A percentile compares a stretch with the other conserved stretches of the same genome.
Evolutionary conservation across 78 protist species (phyloP).

Genomic region (Cavenderia fasciculata): DNA sequence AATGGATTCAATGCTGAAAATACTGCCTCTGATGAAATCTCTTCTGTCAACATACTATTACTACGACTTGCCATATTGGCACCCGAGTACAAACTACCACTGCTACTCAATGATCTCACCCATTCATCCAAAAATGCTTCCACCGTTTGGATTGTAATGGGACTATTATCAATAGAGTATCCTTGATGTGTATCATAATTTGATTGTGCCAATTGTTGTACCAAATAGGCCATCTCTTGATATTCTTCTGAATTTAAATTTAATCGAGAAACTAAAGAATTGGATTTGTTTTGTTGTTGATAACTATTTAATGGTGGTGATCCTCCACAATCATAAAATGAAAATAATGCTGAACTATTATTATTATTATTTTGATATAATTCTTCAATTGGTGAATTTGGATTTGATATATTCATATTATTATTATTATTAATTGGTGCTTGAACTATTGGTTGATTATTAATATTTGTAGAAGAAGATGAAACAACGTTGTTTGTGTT

Average conservation of each 20-base stretch:
- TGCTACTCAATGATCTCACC: background rate
- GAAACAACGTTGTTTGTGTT: no score
- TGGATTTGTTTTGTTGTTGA: background rate
- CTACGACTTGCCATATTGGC: background rate
- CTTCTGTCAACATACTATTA: conserved; percentile 64
- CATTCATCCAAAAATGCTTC: conserved; percentile 42
- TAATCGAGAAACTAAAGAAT: conserved; percentile 5
- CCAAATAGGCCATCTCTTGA: conserved; percentile 26
- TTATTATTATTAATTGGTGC: background rate
- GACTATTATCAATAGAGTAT: conserved; percentile 44
- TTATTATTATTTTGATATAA: no score
- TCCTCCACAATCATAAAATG: no score
- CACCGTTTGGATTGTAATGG: conserved; percentile 16
- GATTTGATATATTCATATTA: no score
- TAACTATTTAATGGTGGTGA: background rate
- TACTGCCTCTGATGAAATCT: conserved; percentile 33
- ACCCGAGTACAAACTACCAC: conserved; percentile 14
- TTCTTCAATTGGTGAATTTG: no score
- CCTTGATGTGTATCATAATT: conserved; percentile 54
- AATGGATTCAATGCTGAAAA: conserved; percentile 29
- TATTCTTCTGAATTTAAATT: conserved; percentile 1
- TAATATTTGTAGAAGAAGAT: no score
- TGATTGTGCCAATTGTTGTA: conserved; percentile 37
- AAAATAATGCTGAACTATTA: no score
- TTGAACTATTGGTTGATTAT: background rate